These are phyloP conservation scores for Nannizziopsis arthrosporioides DNA, from an alignment of 2,329 filamentous ascomycete genomes.

Conservation along the genomic window DNA sequence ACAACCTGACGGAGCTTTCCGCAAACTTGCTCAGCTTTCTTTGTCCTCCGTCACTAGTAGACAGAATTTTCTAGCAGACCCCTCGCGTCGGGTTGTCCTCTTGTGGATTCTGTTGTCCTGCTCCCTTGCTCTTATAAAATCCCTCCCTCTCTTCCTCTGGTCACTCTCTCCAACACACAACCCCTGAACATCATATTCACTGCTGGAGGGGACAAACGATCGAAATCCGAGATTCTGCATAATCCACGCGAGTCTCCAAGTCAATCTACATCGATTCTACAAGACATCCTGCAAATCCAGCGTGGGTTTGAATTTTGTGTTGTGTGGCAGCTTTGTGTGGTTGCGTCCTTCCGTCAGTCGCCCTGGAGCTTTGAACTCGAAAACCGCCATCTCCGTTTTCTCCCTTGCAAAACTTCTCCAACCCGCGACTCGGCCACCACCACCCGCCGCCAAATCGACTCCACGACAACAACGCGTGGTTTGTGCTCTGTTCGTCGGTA, in stretches of 20 bases:
- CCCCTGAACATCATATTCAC: conserved; percentile 6
- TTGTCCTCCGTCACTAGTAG: background rate
- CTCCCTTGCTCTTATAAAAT: conserved; percentile 10
- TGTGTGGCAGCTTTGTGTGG: conserved; percentile 1
- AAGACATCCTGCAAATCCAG: background rate
- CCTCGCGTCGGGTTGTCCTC: background rate
- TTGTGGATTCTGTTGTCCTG: background rate
- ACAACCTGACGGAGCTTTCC: background rate
- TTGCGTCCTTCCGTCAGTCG: background rate
- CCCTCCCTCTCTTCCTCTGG: background rate
- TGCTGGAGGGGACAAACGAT: background rate
- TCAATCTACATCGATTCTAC: background rate
- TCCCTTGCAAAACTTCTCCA: conserved; percentile 12
- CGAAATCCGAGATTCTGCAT: background rate
- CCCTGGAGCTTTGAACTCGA: conserved; percentile 1
- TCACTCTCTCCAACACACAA: background rate
- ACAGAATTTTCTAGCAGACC: background rate
- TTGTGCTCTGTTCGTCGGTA: conserved; percentile 21
- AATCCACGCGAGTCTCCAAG: conserved; percentile 2
- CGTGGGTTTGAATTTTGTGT: background rate
- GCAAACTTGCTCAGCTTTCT: background rate
- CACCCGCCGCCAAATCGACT: conserved; percentile 24
- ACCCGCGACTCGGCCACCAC: conserved; percentile 15
- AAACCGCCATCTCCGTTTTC: conserved; percentile 4
- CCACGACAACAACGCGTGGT: conserved; percentile 24